Evolutionary conservation across 306 rosid genomes (phyloP).

Genomic region (Geum urbanum): DNA sequence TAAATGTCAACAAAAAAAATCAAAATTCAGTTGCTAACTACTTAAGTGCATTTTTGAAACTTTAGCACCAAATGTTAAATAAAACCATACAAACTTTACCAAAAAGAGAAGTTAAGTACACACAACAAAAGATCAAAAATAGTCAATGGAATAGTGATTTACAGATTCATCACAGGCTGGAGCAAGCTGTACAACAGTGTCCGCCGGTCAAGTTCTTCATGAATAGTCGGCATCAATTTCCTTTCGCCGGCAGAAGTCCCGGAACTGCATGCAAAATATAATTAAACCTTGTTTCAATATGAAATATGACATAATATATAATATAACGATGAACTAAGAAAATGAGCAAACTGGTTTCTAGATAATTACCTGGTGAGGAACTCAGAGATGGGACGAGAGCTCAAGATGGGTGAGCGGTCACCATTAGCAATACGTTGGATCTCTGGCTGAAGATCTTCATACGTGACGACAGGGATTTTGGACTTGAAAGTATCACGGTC

Average conservation of each 20-base stretch:
- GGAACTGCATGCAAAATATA: slow-evolving; percentile 46
- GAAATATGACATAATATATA: neutral
- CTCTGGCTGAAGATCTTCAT: slow-evolving; percentile 74
- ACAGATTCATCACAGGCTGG: slow-evolving; percentile 89
- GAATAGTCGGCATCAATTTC: slow-evolving; percentile 81
- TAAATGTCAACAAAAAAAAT: neutral
- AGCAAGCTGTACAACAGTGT: slow-evolving; percentile 65
- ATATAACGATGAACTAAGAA: too few relatives aligned
- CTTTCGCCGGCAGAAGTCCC: slow-evolving; percentile 96
- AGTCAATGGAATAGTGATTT: neutral
- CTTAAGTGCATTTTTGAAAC: neutral
- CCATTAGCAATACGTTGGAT: slow-evolving; percentile 87
- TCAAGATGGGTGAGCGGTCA: slow-evolving; percentile 69
- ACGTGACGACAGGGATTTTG: slow-evolving; percentile 60
- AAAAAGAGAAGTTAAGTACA: neutral
- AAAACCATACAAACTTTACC: too few relatives aligned
- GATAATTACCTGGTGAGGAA: slow-evolving; percentile 70
- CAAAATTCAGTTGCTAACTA: neutral
- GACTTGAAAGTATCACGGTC: slow-evolving; percentile 66
- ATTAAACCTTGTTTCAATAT: neutral
- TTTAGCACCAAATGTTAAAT: neutral
- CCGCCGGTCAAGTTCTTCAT: slow-evolving; percentile 80
- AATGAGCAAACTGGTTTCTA: neutral
- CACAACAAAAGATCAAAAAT: neutral
- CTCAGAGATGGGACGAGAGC: slow-evolving; percentile 71